phyloP scores from a whole-genome alignment of 2,329 filamentous ascomycete species.

The Fulvia fulva region DNA sequence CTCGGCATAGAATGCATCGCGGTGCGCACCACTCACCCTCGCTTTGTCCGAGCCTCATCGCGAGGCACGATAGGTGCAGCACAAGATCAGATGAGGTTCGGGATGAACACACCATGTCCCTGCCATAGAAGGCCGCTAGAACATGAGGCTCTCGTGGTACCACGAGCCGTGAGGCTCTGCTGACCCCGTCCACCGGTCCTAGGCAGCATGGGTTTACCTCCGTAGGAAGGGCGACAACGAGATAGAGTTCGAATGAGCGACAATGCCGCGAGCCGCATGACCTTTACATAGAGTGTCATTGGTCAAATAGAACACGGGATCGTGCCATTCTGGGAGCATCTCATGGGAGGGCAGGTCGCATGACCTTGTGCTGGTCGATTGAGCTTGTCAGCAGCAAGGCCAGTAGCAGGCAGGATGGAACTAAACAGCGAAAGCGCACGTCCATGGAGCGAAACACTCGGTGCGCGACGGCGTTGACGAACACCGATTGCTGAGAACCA shows the following conservation, averaged over 20 bases:
- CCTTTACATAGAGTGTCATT: background rate
- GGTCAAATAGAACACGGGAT: background rate
- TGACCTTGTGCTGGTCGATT: too few species aligned
- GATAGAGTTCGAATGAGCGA: background rate
- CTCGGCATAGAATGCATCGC: background rate
- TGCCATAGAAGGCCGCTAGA: background rate
- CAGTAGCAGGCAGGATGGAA: background rate
- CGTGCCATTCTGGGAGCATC: background rate
- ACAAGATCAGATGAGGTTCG: background rate
- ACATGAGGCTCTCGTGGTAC: background rate
- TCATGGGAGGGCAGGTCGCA: background rate
- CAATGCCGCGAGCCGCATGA: background rate
- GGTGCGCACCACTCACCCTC: background rate
- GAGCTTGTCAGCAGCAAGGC: background rate
- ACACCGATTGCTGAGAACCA: background rate
- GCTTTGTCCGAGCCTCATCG: background rate
- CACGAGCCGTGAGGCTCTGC: background rate
- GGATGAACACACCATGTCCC: background rate
- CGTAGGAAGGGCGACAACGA: background rate
- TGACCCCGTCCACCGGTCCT: background rate
- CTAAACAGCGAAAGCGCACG: background rate
- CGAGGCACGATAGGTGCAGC: background rate
- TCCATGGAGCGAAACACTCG: background rate
- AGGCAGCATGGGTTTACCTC: background rate
- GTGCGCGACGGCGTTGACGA: background rate